Percentiles rank a stretch among this genome's conserved stretches.
These are phyloP conservation scores for Malus orientalis DNA, from an alignment of 306 rosid genomes.

Conservation along the genomic window DNA sequence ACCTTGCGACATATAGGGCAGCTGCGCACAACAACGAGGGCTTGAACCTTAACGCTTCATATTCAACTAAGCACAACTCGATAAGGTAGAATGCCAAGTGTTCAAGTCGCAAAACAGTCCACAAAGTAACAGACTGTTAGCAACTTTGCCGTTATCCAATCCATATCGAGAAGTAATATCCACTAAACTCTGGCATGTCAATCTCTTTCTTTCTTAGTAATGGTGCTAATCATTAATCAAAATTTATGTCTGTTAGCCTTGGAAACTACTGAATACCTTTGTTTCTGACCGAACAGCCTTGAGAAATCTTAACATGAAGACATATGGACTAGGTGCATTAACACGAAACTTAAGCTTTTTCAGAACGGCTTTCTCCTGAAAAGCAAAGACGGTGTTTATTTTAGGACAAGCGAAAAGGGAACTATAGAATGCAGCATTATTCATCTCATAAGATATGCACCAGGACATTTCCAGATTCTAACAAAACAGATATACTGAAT, in stretches of 20 bases:
- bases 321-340: conserved; percentile 78
- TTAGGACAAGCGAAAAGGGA: neutral
- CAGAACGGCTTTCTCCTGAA: conserved; percentile 77
- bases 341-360: conserved; percentile 69
- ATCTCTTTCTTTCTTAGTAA: neutral
- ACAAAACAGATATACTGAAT: neutral
- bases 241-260: neutral
- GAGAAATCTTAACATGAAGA: conserved; percentile 83
- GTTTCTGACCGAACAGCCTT: conserved; percentile 75
- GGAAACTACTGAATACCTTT: conserved; percentile 37
- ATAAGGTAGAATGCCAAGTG: conserved; percentile 69
- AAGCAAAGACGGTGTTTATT: conserved; percentile 5
- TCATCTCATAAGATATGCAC: too few relatives aligned
- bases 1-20: conserved; percentile 61
- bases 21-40: conserved; percentile 87
- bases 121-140: conserved; percentile 16
- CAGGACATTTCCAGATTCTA: neutral
- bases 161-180: neutral
- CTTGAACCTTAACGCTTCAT: conserved; percentile 69
- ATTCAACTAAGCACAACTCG: conserved; percentile 67
- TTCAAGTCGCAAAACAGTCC: conserved; percentile 48
- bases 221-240: neutral
- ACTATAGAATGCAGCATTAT: neutral
- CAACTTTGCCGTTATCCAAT: neutral
- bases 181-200: neutral